phyloP scores from a whole-genome alignment of 2,329 filamentous ascomycete genomes.

The Penicillium crustosum region DNA sequence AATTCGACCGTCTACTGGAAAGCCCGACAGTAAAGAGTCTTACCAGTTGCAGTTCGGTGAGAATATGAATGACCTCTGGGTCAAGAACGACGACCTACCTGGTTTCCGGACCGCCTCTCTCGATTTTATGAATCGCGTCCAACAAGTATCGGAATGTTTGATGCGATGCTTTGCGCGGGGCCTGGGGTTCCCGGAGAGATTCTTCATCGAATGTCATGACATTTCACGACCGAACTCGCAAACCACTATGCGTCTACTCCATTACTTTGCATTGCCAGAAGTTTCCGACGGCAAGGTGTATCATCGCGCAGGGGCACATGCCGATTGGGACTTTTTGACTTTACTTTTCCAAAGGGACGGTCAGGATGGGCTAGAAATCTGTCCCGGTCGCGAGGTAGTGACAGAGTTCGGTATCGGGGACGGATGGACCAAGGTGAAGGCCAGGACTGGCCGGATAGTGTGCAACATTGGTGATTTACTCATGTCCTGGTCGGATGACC shows the following conservation, averaged over 20 bases:
- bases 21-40: slow-evolving; percentile 60
- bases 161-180: slow-evolving; percentile 61
- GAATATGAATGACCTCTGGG: slow-evolving; percentile 55
- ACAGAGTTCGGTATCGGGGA: slow-evolving; percentile 61
- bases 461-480: slow-evolving; percentile 67
- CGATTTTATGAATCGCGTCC: slow-evolving; percentile 56
- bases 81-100: slow-evolving; percentile 49
- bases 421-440: slow-evolving; percentile 63
- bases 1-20: slow-evolving; percentile 59
- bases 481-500: slow-evolving; percentile 67
- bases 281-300: slow-evolving; percentile 45
- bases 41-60: slow-evolving; percentile 64
- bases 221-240: slow-evolving; percentile 52
- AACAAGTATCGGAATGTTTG: slow-evolving; percentile 55
- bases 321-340: slow-evolving; percentile 64
- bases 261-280: slow-evolving; percentile 54
- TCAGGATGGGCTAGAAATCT: slow-evolving; percentile 64
- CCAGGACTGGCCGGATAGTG: slow-evolving; percentile 55
- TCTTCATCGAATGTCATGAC: slow-evolving; percentile 58
- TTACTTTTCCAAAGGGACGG: slow-evolving; percentile 62
- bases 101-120: slow-evolving; percentile 50
- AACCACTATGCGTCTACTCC: slow-evolving; percentile 56
- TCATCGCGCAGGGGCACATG: slow-evolving; percentile 62
- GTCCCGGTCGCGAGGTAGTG: slow-evolving; percentile 61
- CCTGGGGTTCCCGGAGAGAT: slow-evolving; percentile 56